These are phyloP conservation scores for Sclerotinia glacialis DNA, from an alignment of 2,329 filamentous ascomycete genomes.

Conservation along the genomic window DNA sequence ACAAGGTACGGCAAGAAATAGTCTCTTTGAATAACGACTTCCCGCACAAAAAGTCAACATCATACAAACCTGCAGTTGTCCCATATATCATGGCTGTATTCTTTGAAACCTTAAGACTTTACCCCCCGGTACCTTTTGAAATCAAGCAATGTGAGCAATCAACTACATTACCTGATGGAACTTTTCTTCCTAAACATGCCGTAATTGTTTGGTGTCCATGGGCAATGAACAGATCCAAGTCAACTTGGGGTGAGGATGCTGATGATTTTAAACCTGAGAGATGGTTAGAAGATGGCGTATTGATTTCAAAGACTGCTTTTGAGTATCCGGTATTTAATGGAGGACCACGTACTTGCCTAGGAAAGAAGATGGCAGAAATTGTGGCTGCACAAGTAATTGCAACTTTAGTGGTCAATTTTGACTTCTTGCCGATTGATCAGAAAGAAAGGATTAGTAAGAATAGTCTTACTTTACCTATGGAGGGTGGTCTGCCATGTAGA, in stretches of 20 bases:
- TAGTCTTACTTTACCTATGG: constrained; percentile 63
- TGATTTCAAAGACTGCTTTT: constrained; percentile 48
- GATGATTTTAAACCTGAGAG: constrained; percentile 55
- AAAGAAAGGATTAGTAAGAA: constrained; percentile 54
- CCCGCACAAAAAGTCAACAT: background rate
- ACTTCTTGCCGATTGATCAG: constrained; percentile 46
- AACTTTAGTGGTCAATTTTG: constrained; percentile 49
- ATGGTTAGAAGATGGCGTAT: constrained; percentile 49
- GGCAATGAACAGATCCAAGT: constrained; percentile 58
- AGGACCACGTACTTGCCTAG: constrained; percentile 58
- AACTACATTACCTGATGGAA: constrained; percentile 59
- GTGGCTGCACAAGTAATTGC: constrained; percentile 57
- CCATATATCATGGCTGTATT: constrained; percentile 61
- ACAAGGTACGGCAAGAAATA: constrained; percentile 47
- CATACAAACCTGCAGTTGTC: constrained; percentile 40
- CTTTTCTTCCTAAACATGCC: constrained; percentile 51
- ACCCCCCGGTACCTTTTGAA: constrained; percentile 64
- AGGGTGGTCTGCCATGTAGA: constrained; percentile 52
- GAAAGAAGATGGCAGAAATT: constrained; percentile 62
- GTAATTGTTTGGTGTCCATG: constrained; percentile 63
- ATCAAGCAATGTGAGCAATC: constrained; percentile 56
- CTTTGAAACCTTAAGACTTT: constrained; percentile 60
- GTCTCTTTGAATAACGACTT: constrained; percentile 21
- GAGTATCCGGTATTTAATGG: constrained; percentile 66
- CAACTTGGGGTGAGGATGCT: constrained; percentile 57